These are phyloP conservation scores for Harringtonia aguacate DNA, from an alignment of 2,329 filamentous ascomycete genomes.

Conservation along the genomic window DNA sequence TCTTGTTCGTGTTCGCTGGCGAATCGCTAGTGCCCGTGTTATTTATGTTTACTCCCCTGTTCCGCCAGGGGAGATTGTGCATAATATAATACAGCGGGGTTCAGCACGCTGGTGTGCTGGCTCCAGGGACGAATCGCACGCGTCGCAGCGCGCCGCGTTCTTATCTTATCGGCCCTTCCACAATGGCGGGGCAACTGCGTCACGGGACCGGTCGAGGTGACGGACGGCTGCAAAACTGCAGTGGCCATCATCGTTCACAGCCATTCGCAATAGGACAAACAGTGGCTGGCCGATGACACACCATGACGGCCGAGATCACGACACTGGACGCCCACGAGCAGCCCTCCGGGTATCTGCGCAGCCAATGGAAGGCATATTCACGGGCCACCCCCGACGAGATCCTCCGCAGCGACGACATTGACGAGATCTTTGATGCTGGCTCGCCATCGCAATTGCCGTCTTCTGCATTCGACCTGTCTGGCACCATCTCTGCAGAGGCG, in stretches of 20 bases:
- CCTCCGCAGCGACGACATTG: slow-evolving; percentile 42
- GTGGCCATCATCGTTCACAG: too few species aligned
- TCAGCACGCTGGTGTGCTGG: too few species aligned
- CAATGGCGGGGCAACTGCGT: slow-evolving; percentile 1
- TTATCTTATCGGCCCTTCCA: slow-evolving; percentile 4
- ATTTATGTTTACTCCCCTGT: too few species aligned
- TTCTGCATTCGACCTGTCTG: not conserved
- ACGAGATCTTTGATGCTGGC: slow-evolving; percentile 36
- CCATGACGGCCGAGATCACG: slow-evolving; percentile 31
- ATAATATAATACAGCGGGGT: too few species aligned
- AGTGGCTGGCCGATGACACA: too few species aligned
- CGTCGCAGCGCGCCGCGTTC: slow-evolving; percentile 2
- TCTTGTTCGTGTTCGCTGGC: too few species aligned
- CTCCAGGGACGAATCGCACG: not conserved
- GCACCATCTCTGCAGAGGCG: slow-evolving; percentile 23
- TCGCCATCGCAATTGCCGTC: slow-evolving; percentile 10
- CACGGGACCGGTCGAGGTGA: too few species aligned
- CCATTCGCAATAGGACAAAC: not conserved
- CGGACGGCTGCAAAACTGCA: too few species aligned
- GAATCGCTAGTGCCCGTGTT: too few species aligned
- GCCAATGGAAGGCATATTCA: slow-evolving; percentile 65
- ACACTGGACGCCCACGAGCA: slow-evolving; percentile 66
- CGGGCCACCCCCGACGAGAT: slow-evolving; percentile 44
- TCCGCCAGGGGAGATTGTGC: too few species aligned
- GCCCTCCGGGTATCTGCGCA: slow-evolving; percentile 59